Base-by-base conservation (phyloP, 2,329 filamentous ascomycete species). In the Colletotrichum sp. region DNA sequence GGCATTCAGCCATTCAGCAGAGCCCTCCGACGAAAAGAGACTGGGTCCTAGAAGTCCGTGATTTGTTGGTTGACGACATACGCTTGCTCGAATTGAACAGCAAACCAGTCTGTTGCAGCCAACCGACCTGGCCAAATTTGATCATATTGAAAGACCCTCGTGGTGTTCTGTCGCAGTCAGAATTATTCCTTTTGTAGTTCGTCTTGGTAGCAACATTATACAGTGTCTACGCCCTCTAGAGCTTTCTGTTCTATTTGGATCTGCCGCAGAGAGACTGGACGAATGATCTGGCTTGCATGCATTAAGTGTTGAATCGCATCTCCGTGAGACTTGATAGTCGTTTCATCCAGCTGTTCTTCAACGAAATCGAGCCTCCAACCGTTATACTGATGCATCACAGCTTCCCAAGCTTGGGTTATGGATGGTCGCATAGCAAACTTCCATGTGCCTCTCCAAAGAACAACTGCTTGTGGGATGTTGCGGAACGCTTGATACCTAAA, bases 181-280 rank as follows among this genome's bases (percentile, higher is more conserved):
- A n/a, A n/a, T n/a, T n/a, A n/a, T n/a, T n/a, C n/a, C n/a, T n/a
- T n/a, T n/a, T n/a, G n/a, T n/a, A n/a, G n/a, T n/a, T n/a, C n/a
- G n/a, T n/a, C n/a, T 60, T 68, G 32, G 30, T 10, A 66, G 21
- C 34, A 8, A 12, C 21, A 59, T 64, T 72, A 69, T 60, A 78
- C n/a, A n/a, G 55, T 78, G 8, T 64, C 34, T 21, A 71, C 77
- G 30, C 77, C 78, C 75, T 81, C 78, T 39, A 78, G 74, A 75
- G 75, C 75, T 57, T 78, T 79, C 64, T 82, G 79, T 73, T 83
- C 80, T 28, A 75, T 78, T 70, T 36, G 79, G 69, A 84, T 84
- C 78, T 84, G 82, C 77, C 79, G 78, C 69, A 84, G 79, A 68
- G 83, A 85, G 72, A 83, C 67, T 59, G 82, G 81, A 68, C 82